Evolutionary conservation across 768 basidiomycete genomes (phyloP).

Genomic region (Roridomyces roridus): DNA sequence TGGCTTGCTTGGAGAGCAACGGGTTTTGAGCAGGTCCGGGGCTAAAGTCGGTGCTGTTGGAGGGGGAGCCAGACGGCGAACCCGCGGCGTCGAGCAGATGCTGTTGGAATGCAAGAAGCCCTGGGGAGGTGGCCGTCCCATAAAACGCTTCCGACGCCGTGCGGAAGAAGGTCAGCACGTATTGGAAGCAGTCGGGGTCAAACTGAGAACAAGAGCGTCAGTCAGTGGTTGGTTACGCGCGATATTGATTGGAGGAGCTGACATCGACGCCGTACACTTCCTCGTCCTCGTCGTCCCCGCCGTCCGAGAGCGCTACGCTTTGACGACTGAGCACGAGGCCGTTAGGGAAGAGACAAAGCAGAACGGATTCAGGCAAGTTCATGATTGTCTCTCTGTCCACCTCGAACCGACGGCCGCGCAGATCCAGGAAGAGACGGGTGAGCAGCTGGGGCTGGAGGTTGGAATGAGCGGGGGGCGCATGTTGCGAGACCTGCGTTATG

Average conservation of each 20-base stretch:
- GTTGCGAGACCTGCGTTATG: conserved; percentile 68
- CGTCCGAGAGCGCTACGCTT: conserved; percentile 75
- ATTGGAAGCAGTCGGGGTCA: conserved; percentile 96
- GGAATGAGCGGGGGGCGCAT: conserved; percentile 67
- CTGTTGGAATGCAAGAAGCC: conserved; percentile 80
- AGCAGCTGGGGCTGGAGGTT: conserved; percentile 87
- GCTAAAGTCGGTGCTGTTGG: conserved; percentile 44
- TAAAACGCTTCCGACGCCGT: conserved; percentile 91
- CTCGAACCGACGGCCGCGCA: conserved; percentile 89
- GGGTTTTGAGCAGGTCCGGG: conserved; percentile 85
- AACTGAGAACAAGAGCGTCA: conserved; percentile 60
- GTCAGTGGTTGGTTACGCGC: background rate
- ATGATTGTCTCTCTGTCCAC: conserved; percentile 98
- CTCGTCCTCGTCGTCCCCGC: conserved; percentile 82
- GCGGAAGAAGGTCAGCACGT: conserved; percentile 91
- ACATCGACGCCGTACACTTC: conserved; percentile 97
- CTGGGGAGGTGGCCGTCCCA: conserved; percentile 75
- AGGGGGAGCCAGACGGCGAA: conserved; percentile 35
- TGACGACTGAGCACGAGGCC: conserved; percentile 93
- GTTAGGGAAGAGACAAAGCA: conserved; percentile 96
- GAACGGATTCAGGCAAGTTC: conserved; percentile 96
- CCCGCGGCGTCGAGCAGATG: conserved; percentile 73
- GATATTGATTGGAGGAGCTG: conserved; percentile 38
- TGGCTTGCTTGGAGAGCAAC: conserved; percentile 93
- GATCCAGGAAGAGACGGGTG: conserved; percentile 87